Base-by-base conservation (phyloP, 2,329 filamentous ascomycete species). In the Aureobasidium subglaciale region DNA sequence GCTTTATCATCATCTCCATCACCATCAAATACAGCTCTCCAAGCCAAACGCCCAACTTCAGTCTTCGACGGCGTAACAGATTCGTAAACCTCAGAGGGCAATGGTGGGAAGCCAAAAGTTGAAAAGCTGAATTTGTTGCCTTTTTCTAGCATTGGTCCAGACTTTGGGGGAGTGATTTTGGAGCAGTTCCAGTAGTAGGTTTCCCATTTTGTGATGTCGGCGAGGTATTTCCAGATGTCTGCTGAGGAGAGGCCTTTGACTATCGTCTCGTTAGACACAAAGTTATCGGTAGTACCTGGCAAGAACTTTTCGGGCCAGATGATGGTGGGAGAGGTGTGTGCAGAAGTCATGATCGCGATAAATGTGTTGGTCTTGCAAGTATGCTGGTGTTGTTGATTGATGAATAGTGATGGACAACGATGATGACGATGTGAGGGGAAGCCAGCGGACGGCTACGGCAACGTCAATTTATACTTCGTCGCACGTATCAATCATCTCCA, bases 231-330 rank as follows among this genome's bases (percentile, higher is more conserved):
- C 68, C 68, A 71, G 56, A 71, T 65, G 30, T 68, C 62, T 7
- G 62, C 52, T 5, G 64, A 62, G 22, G 63, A 63, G 6, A 70
- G 22, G 40, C 58, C 52, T 41, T 59, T 57, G 7, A 61, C 67
- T 46, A 70, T 65, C 40, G 62, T 60, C 59, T 70, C 68, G 60
- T 70, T 70, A 48, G 63, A 62, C 41, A 69, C 63, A 56, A 65
- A 71, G 59, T 70, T 70, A 60, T 69, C 66, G 16, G 68, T 70
- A 34, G 65, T 70, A 24, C 69, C 68, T 0, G 69, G 68, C n/a
- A 66, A 58, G 58, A 63, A 70, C 32, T 62, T 58, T 1, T 43
- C 9, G 16, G 69, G 67, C 66, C 67, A 70, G 56, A 63, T 58
- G 56, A 70, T 70, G 55, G 66, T 61, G 13, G 65, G 25, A 8